Base-by-base conservation (phyloP, 2,329 filamentous ascomycete species). In the Amauroascus niger region DNA sequence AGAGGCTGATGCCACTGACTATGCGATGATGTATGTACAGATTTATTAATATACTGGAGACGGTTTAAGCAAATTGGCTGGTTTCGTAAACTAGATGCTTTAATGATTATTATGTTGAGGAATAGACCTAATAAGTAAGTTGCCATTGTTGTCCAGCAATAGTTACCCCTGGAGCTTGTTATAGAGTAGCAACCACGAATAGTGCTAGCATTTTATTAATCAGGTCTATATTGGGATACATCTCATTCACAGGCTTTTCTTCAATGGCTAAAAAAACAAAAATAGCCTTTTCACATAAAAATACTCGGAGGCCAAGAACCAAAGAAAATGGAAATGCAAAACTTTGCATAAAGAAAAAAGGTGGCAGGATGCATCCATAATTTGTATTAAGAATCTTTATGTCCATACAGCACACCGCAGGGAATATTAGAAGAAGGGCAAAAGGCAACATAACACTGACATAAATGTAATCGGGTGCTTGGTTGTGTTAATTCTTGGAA, bases 381-480 rank as follows among this genome's bases (percentile, higher is more conserved):
- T 46, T 46, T 46, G 32, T 52, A 52, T 52, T 52, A 52, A 20
- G 28, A 46, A 37, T 8, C 20, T 46, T 24, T 52, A 46, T 43
- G 43, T 46, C 20, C 16, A 46, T 46, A 22, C 41, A n/a, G n/a
- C n/a, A 13, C 28, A 20, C 22, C 18, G 11, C 14, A 35, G 41
- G 20, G 39, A 46, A 52, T 44, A 39, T 37, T 41, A 46, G 16
- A 28, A n/a, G n/a, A 30, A 46, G 7, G 37, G 16, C 13, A 24
- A 45, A 39, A 14, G 24, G 24, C 14, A 18, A 41, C 11, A 11
- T 33, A 30, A 30, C n/a, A 50, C 3, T 20, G 40, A 35, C 9
- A 24, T 18, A n/a, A n/a, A n/a, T n/a, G n/a, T n/a, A n/a, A n/a
- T n/a, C n/a, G n/a, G n/a, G n/a, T n/a, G n/a, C n/a, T n/a, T n/a